Conservation (phyloP, 768 basidiomycete species). For the Russula sp. region DNA sequence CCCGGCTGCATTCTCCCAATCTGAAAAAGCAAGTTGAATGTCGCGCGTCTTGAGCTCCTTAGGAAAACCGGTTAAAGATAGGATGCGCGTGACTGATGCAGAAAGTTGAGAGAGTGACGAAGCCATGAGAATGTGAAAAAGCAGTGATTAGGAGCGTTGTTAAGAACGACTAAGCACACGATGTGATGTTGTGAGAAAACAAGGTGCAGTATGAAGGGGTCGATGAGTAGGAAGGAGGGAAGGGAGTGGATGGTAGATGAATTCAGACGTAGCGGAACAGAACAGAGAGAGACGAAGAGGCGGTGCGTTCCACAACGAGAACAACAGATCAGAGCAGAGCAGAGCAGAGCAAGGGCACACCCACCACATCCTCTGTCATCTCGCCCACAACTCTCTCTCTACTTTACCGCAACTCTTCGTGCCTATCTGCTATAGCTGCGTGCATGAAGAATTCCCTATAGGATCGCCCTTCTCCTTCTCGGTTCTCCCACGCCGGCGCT, state of each 20-base stretch:
- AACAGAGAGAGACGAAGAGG: not conserved
- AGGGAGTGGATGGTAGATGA: not conserved
- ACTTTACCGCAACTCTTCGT: not conserved
- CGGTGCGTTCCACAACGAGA: not conserved
- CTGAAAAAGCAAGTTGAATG: conserved; percentile 83
- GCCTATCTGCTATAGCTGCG: not conserved
- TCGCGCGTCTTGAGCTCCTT: conserved; percentile 97
- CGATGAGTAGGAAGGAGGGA: not conserved
- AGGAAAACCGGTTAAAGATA: conserved; percentile 85
- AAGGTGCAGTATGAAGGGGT: conserved; percentile 10
- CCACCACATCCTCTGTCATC: not conserved
- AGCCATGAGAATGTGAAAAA: conserved; percentile 41
- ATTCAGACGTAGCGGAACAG: not conserved
- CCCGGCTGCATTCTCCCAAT: conserved; percentile 78
- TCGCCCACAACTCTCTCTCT: not conserved
- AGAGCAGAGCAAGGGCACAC: not conserved
- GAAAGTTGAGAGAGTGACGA: conserved; percentile 75
- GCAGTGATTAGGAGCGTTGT: conserved; percentile 14
- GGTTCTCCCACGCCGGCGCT: conserved; percentile 12
- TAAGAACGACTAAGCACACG: conserved; percentile 4
- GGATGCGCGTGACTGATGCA: conserved; percentile 93
- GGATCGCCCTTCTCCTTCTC: not conserved
- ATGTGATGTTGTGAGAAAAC: conserved; percentile 13
- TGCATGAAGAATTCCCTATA: not conserved
- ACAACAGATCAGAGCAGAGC: no score